phyloP scores from a whole-genome alignment of 352 stramenopile species.

The Pythium chondricola region DNA sequence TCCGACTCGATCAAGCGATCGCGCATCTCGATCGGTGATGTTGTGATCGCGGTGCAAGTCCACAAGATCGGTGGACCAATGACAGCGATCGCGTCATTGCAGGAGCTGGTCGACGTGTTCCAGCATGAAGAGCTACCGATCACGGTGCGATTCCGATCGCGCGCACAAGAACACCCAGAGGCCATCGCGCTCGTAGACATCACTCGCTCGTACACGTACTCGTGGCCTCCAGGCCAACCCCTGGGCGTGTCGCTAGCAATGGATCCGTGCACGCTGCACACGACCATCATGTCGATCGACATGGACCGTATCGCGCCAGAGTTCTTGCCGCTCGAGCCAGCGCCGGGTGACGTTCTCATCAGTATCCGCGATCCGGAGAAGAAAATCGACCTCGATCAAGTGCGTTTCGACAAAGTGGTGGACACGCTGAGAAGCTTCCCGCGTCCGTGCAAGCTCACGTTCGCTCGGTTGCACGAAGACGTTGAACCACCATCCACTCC shows the following conservation, averaged over 20 bases:
- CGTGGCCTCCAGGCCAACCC: constrained; percentile 36
- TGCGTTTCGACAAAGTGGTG: constrained; percentile 73
- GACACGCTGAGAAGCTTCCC: constrained; percentile 39
- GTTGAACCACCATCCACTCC: neutral
- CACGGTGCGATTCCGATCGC: constrained; percentile 57
- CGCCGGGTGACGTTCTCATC: constrained; percentile 63
- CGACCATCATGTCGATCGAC: constrained; percentile 61
- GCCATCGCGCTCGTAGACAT: constrained; percentile 33
- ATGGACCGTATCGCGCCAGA: constrained; percentile 46
- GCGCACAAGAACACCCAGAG: constrained; percentile 35
- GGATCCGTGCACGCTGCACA: constrained; percentile 69
- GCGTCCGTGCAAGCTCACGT: constrained; percentile 52
- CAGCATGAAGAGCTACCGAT: constrained; percentile 44
- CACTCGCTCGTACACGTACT: constrained; percentile 42
- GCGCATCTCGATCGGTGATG: constrained; percentile 46
- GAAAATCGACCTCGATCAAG: constrained; percentile 35
- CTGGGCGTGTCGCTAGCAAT: constrained; percentile 73
- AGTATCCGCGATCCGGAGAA: constrained; percentile 25
- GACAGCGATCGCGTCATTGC: constrained; percentile 33
- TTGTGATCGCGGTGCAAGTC: constrained; percentile 52
- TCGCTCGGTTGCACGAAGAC: constrained; percentile 42
- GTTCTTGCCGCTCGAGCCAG: constrained; percentile 42
- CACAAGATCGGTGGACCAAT: constrained; percentile 25
- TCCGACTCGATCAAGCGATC: constrained; percentile 45
- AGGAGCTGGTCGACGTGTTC: constrained; percentile 48